A percentile compares a stretch with the other conserved stretches of the same genome.
Evolutionary conservation across 2,329 filamentous ascomycete species (phyloP).

Genomic region (Colletotrichum acutatum): DNA sequence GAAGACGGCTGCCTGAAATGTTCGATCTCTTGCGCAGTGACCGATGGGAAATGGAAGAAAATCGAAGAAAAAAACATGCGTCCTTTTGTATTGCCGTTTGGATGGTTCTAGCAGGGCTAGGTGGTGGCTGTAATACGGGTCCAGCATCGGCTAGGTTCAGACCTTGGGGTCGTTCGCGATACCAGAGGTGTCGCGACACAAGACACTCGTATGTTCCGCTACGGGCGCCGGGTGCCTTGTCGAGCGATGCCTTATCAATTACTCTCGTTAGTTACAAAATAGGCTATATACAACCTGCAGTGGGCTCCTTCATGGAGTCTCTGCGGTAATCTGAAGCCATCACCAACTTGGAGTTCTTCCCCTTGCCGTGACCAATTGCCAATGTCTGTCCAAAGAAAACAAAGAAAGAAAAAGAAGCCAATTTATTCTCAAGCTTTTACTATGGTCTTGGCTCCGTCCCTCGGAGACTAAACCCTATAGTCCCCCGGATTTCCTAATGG

Average conservation of each 20-base stretch:
- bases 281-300: neutral
- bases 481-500: neutral
- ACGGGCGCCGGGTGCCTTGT: neutral
- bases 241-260: slow-evolving; percentile 11
- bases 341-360: neutral
- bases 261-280: slow-evolving; percentile 24
- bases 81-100: slow-evolving; percentile 22
- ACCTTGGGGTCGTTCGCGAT: slow-evolving; percentile 26
- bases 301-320: neutral
- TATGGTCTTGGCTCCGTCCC: neutral
- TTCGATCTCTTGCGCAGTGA: neutral
- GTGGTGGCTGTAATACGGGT: slow-evolving; percentile 26
- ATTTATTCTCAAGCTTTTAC: neutral
- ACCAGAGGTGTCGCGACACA: slow-evolving; percentile 26
- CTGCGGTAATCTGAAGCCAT: slow-evolving; percentile 18
- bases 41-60: neutral
- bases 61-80: neutral
- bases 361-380: neutral
- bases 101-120: neutral
- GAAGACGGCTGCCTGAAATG: slow-evolving; percentile 38
- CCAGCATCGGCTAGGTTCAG: neutral
- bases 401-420: slow-evolving; percentile 4
- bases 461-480: neutral
- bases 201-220: too few relatives aligned
- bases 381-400: neutral